These are phyloP conservation scores for Phlyctochytrium arcticum DNA, from an alignment of 192 early-diverging fungal genomes.

Conservation along the genomic window DNA sequence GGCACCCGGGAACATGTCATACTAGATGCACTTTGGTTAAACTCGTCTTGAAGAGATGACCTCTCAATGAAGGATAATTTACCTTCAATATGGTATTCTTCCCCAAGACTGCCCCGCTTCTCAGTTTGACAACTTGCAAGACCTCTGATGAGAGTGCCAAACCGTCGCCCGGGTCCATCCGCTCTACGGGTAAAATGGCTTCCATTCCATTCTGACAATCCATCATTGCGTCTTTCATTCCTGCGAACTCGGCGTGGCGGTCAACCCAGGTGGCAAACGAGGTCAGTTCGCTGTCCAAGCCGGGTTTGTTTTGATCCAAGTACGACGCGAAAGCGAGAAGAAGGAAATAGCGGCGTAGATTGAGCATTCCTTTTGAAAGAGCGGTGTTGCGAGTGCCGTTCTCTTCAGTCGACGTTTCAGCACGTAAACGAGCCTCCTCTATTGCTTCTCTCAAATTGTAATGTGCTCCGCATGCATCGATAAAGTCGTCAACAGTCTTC, in stretches of 20 bases:
- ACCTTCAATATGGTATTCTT: constrained; percentile 59
- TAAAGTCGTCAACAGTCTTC: constrained; percentile 48
- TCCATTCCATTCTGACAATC: constrained; percentile 17
- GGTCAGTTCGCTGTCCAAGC: constrained; percentile 22
- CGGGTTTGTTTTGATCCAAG: constrained; percentile 38
- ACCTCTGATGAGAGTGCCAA: constrained; percentile 57
- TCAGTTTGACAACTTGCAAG: constrained; percentile 43
- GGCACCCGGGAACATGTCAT: constrained; percentile 61
- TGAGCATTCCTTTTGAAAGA: constrained; percentile 25
- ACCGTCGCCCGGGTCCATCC: constrained; percentile 52
- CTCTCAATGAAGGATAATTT: not conserved
- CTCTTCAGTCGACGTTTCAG: constrained; percentile 30
- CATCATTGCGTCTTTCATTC: constrained; percentile 45
- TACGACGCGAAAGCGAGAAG: constrained; percentile 59
- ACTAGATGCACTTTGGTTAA: constrained; percentile 3
- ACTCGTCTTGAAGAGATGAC: not conserved
- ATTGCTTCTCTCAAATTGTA: constrained; percentile 57
- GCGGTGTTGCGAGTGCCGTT: not conserved
- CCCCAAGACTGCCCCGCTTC: constrained; percentile 52
- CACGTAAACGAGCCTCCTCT: constrained; percentile 38
- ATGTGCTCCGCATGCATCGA: constrained; percentile 45
- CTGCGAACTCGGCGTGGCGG: constrained; percentile 45
- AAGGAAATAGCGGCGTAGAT: constrained; percentile 49
- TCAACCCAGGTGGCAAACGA: constrained; percentile 54
- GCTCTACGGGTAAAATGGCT: constrained; percentile 32